Percentiles rank a stretch among this genome's conserved stretches.
Evolutionary conservation across 2,329 filamentous ascomycete genomes (phyloP).

Genomic region (Verticillium longisporum): DNA sequence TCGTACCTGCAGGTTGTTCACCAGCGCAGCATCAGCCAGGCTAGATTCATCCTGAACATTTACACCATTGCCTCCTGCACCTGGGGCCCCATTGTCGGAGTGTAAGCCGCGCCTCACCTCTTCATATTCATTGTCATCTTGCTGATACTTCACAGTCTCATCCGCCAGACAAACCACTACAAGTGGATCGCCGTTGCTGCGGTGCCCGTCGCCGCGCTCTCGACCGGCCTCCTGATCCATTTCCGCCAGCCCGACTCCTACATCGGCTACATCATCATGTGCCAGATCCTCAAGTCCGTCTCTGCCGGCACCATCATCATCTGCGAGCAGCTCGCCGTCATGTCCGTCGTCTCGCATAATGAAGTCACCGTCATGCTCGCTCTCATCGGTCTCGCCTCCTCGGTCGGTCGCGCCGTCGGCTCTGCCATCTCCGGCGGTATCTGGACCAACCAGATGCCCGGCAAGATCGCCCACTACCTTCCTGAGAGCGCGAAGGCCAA

Average conservation of each 20-base stretch:
- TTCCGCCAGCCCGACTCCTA: slow-evolving; percentile 45
- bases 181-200: slow-evolving; percentile 45
- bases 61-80: slow-evolving; percentile 44
- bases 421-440: slow-evolving; percentile 22
- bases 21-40: slow-evolving; percentile 36
- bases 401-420: slow-evolving; percentile 18
- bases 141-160: slow-evolving; percentile 15
- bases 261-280: slow-evolving; percentile 48
- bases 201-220: slow-evolving; percentile 47
- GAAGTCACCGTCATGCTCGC: slow-evolving; percentile 23
- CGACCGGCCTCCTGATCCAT: slow-evolving; percentile 49
- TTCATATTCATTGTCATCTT: neutral
- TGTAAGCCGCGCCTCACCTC: slow-evolving; percentile 8
- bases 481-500: slow-evolving; percentile 32
- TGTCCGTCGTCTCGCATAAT: slow-evolving; percentile 22
- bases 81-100: slow-evolving; percentile 33
- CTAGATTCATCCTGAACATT: slow-evolving; percentile 41
- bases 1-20: slow-evolving; percentile 48
- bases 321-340: slow-evolving; percentile 21
- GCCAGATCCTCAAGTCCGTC: slow-evolving; percentile 53
- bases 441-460: slow-evolving; percentile 35
- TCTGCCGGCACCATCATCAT: slow-evolving; percentile 25
- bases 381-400: slow-evolving; percentile 7
- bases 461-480: slow-evolving; percentile 35
- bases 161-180: slow-evolving; percentile 43